Evolutionary conservation across 352 stramenopile species (phyloP).

Genomic region (Phytophthora crassamura): DNA sequence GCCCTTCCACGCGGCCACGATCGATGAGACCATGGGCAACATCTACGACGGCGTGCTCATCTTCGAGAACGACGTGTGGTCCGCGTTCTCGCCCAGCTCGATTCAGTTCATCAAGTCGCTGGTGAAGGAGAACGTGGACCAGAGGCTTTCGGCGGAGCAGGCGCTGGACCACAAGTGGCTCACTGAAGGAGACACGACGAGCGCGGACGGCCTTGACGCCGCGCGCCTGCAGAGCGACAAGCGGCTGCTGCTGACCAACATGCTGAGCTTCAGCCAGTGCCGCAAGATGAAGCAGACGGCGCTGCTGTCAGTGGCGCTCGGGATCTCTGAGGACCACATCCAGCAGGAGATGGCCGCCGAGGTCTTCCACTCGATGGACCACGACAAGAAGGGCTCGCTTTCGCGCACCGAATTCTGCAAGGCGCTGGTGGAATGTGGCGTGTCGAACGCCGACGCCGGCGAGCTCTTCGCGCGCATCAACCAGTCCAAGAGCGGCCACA

Average conservation of each 20-base stretch:
- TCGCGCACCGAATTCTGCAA: constrained; percentile 94
- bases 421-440: constrained; percentile 90
- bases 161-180: constrained; percentile 79
- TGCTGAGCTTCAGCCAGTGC: constrained; percentile 77
- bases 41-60: constrained; percentile 81
- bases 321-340: constrained; percentile 75
- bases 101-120: constrained; percentile 87
- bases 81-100: constrained; percentile 58
- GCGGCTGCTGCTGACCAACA: constrained; percentile 74
- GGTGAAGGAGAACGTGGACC: constrained; percentile 76
- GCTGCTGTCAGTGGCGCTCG: constrained; percentile 72
- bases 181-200: constrained; percentile 27
- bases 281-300: constrained; percentile 83
- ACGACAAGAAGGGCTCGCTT: constrained; percentile 85
- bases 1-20: constrained; percentile 72
- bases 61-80: constrained; percentile 77
- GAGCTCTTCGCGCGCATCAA: constrained; percentile 84
- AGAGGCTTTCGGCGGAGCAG: constrained; percentile 66
- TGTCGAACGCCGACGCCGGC: constrained; percentile 74
- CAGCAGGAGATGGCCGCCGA: constrained; percentile 80
- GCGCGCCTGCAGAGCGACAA: constrained; percentile 65
- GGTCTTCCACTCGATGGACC: constrained; percentile 91
- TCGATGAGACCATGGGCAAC: constrained; percentile 84
- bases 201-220: constrained; percentile 18
- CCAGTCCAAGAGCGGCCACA: constrained; percentile 81